These are phyloP conservation scores for Deinandra increscens DNA, from an alignment of 129 eudicot species.

Conservation along the genomic window DNA sequence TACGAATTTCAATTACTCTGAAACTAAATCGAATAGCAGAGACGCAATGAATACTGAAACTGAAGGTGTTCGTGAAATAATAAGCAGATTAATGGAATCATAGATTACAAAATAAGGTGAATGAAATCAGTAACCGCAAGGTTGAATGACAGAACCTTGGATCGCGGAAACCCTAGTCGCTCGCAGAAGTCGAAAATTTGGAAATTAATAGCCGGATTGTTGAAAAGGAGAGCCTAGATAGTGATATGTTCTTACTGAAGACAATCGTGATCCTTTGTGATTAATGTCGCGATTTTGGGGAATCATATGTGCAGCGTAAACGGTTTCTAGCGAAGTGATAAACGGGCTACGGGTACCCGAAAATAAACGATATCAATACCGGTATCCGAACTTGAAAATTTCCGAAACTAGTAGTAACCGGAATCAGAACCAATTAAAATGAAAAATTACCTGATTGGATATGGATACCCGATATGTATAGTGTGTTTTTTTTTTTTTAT, in stretches of 20 bases:
- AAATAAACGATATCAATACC: too few relatives aligned
- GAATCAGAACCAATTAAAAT: too few relatives aligned
- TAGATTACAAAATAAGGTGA: background rate
- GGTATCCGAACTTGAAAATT: too few relatives aligned
- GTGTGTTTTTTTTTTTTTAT: too few relatives aligned
- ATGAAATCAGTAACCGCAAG: constrained; percentile 2
- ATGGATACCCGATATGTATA: too few relatives aligned
- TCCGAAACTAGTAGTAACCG: too few relatives aligned
- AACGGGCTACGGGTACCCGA: too few relatives aligned
- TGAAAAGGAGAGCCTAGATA: background rate
- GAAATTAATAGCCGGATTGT: constrained; percentile 7
- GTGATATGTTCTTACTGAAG: background rate
- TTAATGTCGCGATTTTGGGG: background rate
- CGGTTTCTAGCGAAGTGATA: too few relatives aligned
- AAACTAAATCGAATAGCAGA: constrained; percentile 8
- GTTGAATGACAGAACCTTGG: constrained; percentile 14
- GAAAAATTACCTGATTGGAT: too few relatives aligned
- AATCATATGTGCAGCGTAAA: background rate
- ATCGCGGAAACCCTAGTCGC: constrained; percentile 9
- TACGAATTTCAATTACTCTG: background rate
- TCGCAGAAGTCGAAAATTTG: background rate
- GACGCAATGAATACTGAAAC: background rate
- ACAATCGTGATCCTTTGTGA: background rate
- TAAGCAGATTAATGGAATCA: background rate
- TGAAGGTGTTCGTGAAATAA: background rate